A percentile compares a stretch with the other conserved stretches of the same genome.
Conservation (phyloP, 2,329 filamentous ascomycete species). For the Coleophoma crateriformis region DNA sequence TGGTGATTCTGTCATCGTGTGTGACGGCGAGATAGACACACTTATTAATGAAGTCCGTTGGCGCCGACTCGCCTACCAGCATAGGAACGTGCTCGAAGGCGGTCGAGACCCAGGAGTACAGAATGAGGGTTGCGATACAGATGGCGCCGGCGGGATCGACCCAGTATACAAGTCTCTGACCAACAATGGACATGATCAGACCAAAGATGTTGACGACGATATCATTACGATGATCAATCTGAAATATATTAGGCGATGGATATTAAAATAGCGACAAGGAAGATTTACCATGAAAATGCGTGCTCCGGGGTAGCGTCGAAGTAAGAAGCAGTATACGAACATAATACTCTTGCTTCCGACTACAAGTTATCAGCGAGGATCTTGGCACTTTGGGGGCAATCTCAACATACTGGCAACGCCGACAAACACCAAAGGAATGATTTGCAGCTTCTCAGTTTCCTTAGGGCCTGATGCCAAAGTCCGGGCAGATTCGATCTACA, state of each 20-base stretch:
- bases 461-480: slow-evolving; percentile 37
- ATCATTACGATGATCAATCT: slow-evolving; percentile 45
- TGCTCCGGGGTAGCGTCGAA: slow-evolving; percentile 47
- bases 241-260: background rate
- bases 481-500: slow-evolving; percentile 48
- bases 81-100: slow-evolving; percentile 75
- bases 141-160: slow-evolving; percentile 76
- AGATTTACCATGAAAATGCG: slow-evolving; percentile 45
- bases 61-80: slow-evolving; percentile 71
- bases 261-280: background rate
- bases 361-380: slow-evolving; percentile 31
- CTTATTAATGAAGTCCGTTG: slow-evolving; percentile 77
- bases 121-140: slow-evolving; percentile 71
- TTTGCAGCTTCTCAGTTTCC: slow-evolving; percentile 38
- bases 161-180: slow-evolving; percentile 77
- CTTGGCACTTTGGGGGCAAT: background rate
- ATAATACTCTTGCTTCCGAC: slow-evolving; percentile 37
- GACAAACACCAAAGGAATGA: slow-evolving; percentile 50
- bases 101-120: slow-evolving; percentile 72
- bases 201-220: slow-evolving; percentile 89
- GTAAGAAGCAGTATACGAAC: slow-evolving; percentile 49
- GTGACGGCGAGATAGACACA: slow-evolving; percentile 89
- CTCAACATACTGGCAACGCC: slow-evolving; percentile 43
- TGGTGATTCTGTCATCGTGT: slow-evolving; percentile 80
- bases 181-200: slow-evolving; percentile 78